These are phyloP conservation scores for Pilaira anomala DNA, from an alignment of 192 early-diverging fungal species.

Conservation along the genomic window DNA sequence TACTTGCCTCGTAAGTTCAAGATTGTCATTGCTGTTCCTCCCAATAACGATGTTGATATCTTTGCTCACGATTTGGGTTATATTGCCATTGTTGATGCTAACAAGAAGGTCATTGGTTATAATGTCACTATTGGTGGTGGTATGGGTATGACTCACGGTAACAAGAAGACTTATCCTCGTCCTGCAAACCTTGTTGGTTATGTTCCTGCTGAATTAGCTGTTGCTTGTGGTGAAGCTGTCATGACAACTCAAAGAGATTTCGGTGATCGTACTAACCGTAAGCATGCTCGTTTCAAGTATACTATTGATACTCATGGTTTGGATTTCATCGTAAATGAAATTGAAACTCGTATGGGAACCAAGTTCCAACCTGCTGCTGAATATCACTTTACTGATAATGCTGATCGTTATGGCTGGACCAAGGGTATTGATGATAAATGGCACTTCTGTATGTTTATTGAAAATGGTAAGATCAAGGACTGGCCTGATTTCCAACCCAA, in stretches of 20 bases:
- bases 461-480: slow-evolving; percentile 91
- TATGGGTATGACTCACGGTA: slow-evolving; percentile 98
- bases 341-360: slow-evolving; percentile 80
- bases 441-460: slow-evolving; percentile 87
- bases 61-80: slow-evolving; percentile 94
- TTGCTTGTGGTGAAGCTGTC: slow-evolving; percentile 85
- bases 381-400: slow-evolving; percentile 82
- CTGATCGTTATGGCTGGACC: slow-evolving; percentile 94
- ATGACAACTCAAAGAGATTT: slow-evolving; percentile 92
- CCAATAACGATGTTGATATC: slow-evolving; percentile 95
- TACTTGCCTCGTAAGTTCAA: slow-evolving; percentile 98
- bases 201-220: slow-evolving; percentile 70
- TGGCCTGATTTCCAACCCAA: slow-evolving; percentile 67
- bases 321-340: slow-evolving; percentile 85
- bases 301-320: slow-evolving; percentile 94
- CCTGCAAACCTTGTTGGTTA: slow-evolving; percentile 79
- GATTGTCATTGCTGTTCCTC: slow-evolving; percentile 88
- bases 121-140: slow-evolving; percentile 95
- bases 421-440: slow-evolving; percentile 62
- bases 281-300: slow-evolving; percentile 98
- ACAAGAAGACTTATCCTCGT: slow-evolving; percentile 95
- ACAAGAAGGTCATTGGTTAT: slow-evolving; percentile 79
- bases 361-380: slow-evolving; percentile 63
- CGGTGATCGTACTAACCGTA: slow-evolving; percentile 95
- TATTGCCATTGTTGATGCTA: slow-evolving; percentile 82